A percentile compares a stretch with the other conserved stretches of the same genome.
phyloP scores from a whole-genome alignment of 768 basidiomycete genomes.

The Tubosaeta brunneosetosa region DNA sequence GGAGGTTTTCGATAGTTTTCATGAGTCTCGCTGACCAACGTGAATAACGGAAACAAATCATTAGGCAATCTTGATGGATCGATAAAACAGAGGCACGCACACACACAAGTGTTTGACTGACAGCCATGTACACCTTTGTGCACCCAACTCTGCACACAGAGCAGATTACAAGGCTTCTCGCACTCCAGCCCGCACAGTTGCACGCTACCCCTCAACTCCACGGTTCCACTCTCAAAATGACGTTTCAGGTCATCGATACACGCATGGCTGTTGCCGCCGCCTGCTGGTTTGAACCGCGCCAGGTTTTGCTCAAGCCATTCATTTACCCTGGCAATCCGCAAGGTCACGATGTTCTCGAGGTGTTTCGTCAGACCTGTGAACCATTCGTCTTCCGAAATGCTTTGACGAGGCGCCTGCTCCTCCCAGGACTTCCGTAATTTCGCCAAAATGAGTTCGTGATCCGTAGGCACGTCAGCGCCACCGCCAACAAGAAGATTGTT shows the following conservation, averaged over 20 bases:
- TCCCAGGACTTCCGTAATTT: slow-evolving; percentile 19
- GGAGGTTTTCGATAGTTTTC: background rate
- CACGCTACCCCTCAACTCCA: slow-evolving; percentile 43
- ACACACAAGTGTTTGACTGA: too few species aligned
- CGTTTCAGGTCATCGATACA: slow-evolving; percentile 43
- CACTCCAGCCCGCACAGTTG: slow-evolving; percentile 51
- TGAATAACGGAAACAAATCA: slow-evolving; percentile 36
- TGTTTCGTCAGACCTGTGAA: slow-evolving; percentile 32
- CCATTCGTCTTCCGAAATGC: slow-evolving; percentile 34
- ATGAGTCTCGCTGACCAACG: background rate
- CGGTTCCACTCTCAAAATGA: slow-evolving; percentile 36
- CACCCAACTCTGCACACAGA: slow-evolving; percentile 41
- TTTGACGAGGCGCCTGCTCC: slow-evolving; percentile 15
- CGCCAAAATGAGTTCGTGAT: slow-evolving; percentile 13
- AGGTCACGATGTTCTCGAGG: slow-evolving; percentile 36
- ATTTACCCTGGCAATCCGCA: slow-evolving; percentile 43
- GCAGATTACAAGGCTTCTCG: slow-evolving; percentile 41
- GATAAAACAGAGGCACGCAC: too few species aligned
- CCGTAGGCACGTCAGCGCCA: slow-evolving; percentile 10
- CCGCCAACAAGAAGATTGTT: slow-evolving; percentile 33
- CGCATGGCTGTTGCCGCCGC: slow-evolving; percentile 27
- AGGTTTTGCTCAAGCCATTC: slow-evolving; percentile 51
- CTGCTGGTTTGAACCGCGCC: slow-evolving; percentile 37
- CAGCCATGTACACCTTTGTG: slow-evolving; percentile 25
- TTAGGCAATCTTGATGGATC: slow-evolving; percentile 30